Conservation (phyloP, 2,329 filamentous ascomycete species). For the Sporothrix protearum region DNA sequence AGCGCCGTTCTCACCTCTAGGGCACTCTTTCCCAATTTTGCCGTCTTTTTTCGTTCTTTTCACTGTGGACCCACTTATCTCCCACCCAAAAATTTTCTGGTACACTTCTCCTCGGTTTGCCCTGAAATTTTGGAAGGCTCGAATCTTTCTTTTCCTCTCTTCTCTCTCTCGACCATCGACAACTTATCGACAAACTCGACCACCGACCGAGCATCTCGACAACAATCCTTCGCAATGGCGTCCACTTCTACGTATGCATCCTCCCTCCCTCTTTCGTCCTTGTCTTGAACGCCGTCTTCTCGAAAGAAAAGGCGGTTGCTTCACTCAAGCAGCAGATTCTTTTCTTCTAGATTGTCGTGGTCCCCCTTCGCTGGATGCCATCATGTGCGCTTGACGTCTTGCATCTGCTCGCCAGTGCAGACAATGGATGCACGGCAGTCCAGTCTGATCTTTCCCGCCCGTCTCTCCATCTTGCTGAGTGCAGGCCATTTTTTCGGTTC, state of each 20-base stretch:
- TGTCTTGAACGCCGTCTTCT: neutral
- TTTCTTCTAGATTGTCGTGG: constrained; percentile 71
- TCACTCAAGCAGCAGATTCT: constrained; percentile 25
- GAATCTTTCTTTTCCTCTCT: constrained; percentile 3
- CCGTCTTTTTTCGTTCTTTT: neutral
- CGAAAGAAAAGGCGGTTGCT: neutral
- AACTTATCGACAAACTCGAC: constrained; percentile 13
- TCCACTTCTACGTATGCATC: constrained; percentile 27
- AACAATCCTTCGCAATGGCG: constrained; percentile 24
- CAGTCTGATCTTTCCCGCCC: constrained; percentile 75
- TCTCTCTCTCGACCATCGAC: constrained; percentile 15
- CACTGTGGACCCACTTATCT: neutral
- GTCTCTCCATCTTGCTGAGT: constrained; percentile 53
- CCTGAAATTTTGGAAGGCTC: constrained; percentile 12
- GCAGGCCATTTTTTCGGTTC: constrained; percentile 35
- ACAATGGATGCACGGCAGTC: constrained; percentile 39
- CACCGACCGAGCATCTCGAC: constrained; percentile 17
- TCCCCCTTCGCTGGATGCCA: constrained; percentile 69
- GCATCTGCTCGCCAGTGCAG: too few relatives aligned
- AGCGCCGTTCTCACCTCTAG: neutral
- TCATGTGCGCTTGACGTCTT: neutral
- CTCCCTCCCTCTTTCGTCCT: constrained; percentile 4
- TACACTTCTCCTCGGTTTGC: neutral
- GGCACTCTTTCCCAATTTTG: constrained; percentile 7
- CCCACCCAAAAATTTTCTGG: constrained; percentile 5